phyloP scores from a whole-genome alignment of 1,284 basidiomycete species.

The Pulchroboletus neoregius region DNA sequence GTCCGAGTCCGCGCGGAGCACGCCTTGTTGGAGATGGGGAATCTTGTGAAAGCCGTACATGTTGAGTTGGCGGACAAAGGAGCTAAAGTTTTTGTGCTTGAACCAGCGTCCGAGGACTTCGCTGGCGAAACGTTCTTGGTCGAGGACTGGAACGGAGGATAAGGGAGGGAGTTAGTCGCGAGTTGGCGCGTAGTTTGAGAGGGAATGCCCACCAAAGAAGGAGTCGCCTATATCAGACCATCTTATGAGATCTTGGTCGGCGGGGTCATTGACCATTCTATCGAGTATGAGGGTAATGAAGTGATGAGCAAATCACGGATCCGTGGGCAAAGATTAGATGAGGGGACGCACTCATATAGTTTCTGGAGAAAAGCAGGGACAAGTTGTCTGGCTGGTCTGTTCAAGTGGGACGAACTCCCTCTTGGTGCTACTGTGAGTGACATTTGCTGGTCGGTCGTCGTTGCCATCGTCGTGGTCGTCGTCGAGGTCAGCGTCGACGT shows the following conservation, averaged over 20 bases:
- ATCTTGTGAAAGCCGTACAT: conserved; percentile 98
- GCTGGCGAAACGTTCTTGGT: conserved; percentile 89
- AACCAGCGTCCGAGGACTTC: conserved; percentile 93
- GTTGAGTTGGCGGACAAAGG: conserved; percentile 94
- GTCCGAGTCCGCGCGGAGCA: conserved; percentile 76
- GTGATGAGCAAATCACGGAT: conserved; percentile 11
- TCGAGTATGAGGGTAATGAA: conserved; percentile 5
- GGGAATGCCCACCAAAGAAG: conserved; percentile 68
- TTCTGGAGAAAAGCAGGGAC: conserved; percentile 91
- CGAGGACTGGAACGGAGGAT: conserved; percentile 60
- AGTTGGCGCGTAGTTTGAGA: conserved; percentile 2
- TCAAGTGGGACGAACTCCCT: conserved; percentile 42
- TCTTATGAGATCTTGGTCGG: conserved; percentile 79
- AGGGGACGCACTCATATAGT: conserved; percentile 69
- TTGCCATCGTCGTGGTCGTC: conserved; percentile 24
- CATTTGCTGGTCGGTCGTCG: conserved; percentile 42
- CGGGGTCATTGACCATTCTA: conserved; percentile 89
- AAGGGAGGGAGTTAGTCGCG: background rate
- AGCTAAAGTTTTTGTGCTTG: conserved; percentile 93
- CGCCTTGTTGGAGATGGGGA: conserved; percentile 93
- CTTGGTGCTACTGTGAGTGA: conserved; percentile 48
- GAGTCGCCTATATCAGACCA: conserved; percentile 90
- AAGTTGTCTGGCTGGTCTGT: conserved; percentile 50
- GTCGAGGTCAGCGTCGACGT: conserved; percentile 7
- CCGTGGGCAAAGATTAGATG: conserved; percentile 26